Evolutionary conservation across 352 stramenopile species (phyloP), one percentile per base, ranked within the genome.

Genomic region (Globisporangium irregulare): DNA sequence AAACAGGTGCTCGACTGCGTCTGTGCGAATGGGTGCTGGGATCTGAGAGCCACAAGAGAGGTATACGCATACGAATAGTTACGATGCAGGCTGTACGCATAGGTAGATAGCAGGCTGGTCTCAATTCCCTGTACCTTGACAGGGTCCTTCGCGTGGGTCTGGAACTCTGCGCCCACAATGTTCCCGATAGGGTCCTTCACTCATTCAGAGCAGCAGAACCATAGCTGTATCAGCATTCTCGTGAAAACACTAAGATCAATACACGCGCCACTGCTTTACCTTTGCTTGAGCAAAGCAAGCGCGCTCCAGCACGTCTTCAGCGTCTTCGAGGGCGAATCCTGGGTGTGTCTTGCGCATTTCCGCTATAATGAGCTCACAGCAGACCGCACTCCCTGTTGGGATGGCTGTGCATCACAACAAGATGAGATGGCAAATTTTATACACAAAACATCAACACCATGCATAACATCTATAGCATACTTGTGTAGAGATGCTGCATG

Each of bases 221-320:
- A 9, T 51, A 51, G 6, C 6, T 18, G 10, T 3, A 24, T 51
- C 43, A 51, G 7, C 6, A 22, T 2, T 22, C 18, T 1, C n/a
- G 43, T 9, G 22, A 51, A 20, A 15, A 7, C 14, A 7, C 10
- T 1, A 27, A 8, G 48, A 7, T 55, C 5, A 27, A 7, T 6
- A 18, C n/a, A 9, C 7, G 32, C 32, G 32, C 5, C 48, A 12
- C 3, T n/a, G 38, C 48, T 8, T 64, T 66, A 84, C 80, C 68
- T 75, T 79, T 68, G 79, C 76, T 59, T 91, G 87, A 3, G 79
- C 76, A 66, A 96, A 94, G 73, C 85, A 93, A 1, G 85, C 86
- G 20, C 87, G 77, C 56, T 93, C 84, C 6, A 94, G 73, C 60
- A 92, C 78, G 51, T 93, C 82, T 68, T 93, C 82, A 18, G 73